A percentile compares a stretch with the other conserved stretches of the same genome.
These are phyloP conservation scores for Wickerhamiella hasegawae DNA, from an alignment of 805 yeast species.

Conservation along the genomic window DNA sequence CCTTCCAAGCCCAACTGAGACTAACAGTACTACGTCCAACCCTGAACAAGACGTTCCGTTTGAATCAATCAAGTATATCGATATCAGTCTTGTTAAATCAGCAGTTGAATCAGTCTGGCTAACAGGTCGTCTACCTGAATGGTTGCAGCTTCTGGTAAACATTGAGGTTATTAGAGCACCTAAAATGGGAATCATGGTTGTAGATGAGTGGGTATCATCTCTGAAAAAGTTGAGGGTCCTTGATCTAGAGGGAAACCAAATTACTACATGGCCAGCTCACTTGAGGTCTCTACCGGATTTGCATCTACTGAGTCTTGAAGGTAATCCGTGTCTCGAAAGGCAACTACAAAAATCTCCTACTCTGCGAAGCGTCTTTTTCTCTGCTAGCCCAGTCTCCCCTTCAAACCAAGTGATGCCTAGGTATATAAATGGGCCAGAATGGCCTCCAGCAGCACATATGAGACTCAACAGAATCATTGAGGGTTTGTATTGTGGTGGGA, in stretches of 20 bases:
- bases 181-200: constrained; percentile 12
- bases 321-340: constrained; percentile 17
- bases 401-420: background rate
- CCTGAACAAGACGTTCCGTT: too few species aligned
- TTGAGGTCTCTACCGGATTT: constrained; percentile 11
- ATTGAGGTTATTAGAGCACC: constrained; percentile 14
- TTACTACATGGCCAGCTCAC: constrained; percentile 19
- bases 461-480: background rate
- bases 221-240: constrained; percentile 12
- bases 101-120: constrained; percentile 9
- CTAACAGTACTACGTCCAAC: too few species aligned
- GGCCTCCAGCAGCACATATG: constrained; percentile 2
- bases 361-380: constrained; percentile 11
- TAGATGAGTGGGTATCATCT: constrained; percentile 17
- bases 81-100: constrained; percentile 9
- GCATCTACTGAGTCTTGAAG: constrained; percentile 14
- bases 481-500: constrained; percentile 9
- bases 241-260: constrained; percentile 14
- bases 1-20: too few species aligned
- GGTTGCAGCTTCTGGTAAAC: constrained; percentile 12
- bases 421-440: constrained; percentile 4
- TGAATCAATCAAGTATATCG: constrained; percentile 8
- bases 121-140: constrained; percentile 16
- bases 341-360: constrained; percentile 12
- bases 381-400: background rate